Conservation (phyloP, 768 basidiomycete species). For the Kwoniella newhampshirensis region DNA sequence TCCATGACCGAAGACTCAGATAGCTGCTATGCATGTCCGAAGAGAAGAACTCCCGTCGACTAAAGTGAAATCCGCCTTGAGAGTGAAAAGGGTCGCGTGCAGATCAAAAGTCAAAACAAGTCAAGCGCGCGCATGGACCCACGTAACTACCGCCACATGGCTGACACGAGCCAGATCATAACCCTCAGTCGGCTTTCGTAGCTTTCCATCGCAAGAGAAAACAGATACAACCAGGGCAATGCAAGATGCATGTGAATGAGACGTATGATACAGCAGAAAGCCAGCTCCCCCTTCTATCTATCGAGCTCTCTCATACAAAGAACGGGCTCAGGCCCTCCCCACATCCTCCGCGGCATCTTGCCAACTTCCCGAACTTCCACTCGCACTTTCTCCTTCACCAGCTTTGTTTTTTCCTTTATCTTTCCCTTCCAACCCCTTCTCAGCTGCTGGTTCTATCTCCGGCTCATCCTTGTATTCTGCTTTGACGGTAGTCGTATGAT, state of each 20-base stretch:
- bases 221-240: no score
- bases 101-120: constrained; percentile 4
- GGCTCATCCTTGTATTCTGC: constrained; percentile 31
- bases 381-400: constrained; percentile 20
- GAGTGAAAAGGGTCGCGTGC: neutral
- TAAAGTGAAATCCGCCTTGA: no score
- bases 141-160: no score
- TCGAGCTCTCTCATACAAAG: no score
- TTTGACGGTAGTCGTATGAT: constrained; percentile 3
- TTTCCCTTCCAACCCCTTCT: constrained; percentile 3
- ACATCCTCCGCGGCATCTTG: constrained; percentile 48
- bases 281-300: no score
- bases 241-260: no score
- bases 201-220: no score
- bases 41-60: no score
- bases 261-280: no score
- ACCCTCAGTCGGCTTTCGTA: no score
- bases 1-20: neutral
- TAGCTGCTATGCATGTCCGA: neutral
- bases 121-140: constrained; percentile 15
- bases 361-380: constrained; percentile 37
- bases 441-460: constrained; percentile 3
- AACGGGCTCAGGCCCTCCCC: neutral
- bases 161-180: no score
- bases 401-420: constrained; percentile 15